Evolutionary conservation across 306 rosid genomes (phyloP), one percentile per base, ranked within the genome.

Genomic region (Cicer chorassanicum): DNA sequence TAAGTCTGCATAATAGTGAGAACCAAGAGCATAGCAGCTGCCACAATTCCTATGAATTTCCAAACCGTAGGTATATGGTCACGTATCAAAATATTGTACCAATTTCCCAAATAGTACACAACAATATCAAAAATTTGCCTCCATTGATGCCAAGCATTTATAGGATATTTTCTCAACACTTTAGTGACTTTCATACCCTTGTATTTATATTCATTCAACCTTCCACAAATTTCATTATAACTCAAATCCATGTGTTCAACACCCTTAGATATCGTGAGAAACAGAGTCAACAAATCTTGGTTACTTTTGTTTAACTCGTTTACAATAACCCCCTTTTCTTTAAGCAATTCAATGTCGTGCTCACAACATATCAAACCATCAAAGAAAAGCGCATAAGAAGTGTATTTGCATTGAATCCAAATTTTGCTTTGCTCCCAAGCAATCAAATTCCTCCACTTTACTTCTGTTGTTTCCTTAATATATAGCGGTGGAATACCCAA

Each of bases 1-100:
- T 79, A 79, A 12, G 83, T 79, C 14, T 79, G 83, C 78, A 79
- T 54, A 8, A 79, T 12, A 1, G 78, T 65, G 14, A 72, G 78
- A 44, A 79, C 63, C 18, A 79, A 62, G 4, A 79, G 63, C 3
- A 15, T 0, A 65, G 9, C 18, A 45, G 83, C 83, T 13, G 83
- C 83, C 4, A 79, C 8, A 9, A 79, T 66, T 16, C 74, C 83
- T 6, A 79, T 65, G 46, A 65, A 21, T 38, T 79, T 79, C 83
- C 83, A 79, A 44, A 79, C 78, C 0, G 63, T 79, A 8, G 83
- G 83, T 2, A 79, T 72, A 55, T 79, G 83, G 2, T 79, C 83
- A 0, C 63, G 12, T 0, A 72, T 65, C 78, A 79, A 55, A 13
- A 65, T 18, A 1, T 2, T 36, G 38, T 72, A 79, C 83, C 74